phyloP scores from a whole-genome alignment of 257 asterid genomes.

The Solanum gracilifrons region DNA sequence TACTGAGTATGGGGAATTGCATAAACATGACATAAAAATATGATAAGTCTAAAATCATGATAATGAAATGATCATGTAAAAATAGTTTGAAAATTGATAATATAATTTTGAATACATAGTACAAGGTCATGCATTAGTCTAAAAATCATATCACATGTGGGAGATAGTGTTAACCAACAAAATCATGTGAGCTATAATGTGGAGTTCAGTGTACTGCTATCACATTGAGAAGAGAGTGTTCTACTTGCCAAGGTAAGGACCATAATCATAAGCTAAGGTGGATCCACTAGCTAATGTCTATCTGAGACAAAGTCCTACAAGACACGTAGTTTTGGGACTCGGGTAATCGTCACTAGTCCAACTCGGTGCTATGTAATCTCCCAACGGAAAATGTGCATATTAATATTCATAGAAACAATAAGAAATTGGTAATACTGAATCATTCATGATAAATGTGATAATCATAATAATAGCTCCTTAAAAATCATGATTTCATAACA shows the following conservation, averaged over 20 bases:
- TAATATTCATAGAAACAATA: no score
- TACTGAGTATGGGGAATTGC: not conserved
- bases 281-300: not conserved
- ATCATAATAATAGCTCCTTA: not conserved
- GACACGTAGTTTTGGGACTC: not conserved
- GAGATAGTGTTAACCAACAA: not conserved
- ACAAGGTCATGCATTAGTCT: not conserved
- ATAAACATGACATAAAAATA: not conserved
- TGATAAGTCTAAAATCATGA: not conserved
- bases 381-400: not conserved
- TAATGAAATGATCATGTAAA: not conserved
- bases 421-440: not conserved
- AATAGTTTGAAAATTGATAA: not conserved
- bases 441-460: not conserved
- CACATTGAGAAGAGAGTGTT: not conserved
- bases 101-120: not conserved
- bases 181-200: not conserved
- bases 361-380: not conserved
- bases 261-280: not conserved
- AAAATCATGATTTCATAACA: not conserved
- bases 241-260: not conserved
- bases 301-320: not conserved
- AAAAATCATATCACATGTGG: not conserved
- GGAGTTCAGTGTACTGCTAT: not conserved
- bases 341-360: not conserved